Base-by-base conservation (phyloP, 768 basidiomycete species). In the Lactarius psammicola region DNA sequence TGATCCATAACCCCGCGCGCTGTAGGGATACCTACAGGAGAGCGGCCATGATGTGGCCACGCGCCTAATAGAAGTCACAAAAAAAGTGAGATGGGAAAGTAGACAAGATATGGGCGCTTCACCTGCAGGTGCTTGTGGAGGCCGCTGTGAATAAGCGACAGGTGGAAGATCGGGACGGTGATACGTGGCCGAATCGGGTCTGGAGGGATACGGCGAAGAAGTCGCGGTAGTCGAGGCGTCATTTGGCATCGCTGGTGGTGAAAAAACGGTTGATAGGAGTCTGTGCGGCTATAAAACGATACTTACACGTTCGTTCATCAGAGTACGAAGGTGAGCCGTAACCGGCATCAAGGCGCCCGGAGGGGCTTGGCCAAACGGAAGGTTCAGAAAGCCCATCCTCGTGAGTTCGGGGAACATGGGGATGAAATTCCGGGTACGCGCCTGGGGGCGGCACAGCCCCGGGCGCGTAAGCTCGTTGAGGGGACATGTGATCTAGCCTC, bases 271-370 rank as follows among this genome's bases (percentile, higher is more conserved):
- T 23, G 57, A 62, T 63, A 64, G 57, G 59, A 62, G 58, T 61
- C 56, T 23, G 58, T 56, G 53, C 36, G 58, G 65, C 34, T 40
- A 57, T 59, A 64, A 42, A 46, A 60, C n/a, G 34, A 49, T 18
- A 75, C 81, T 72, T 71, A 86, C 87, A 80, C 60, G 83, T 80
- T 66, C 85, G 82, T 70, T 87, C 85, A 69, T 83, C 85, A 62
- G 85, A 80, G 74, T 83, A 85, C 73, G 82, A 79, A 61, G 80
- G 76, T n/a, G 80, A 72, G 46, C 75, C 78, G 69, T 84, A 85
- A 55, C 59, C 10, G 5, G 72, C 74, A 68, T 76, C 75, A 40
- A 74, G 31, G 34, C 63, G 71, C 34, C 78, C 80, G 57, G 76
- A 68, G 40, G 77, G 75, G 60, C 78, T 75, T 31, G 71, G 56